Conservation (phyloP, 192 early-diverging fungal species). For the Backusella circina region DNA sequence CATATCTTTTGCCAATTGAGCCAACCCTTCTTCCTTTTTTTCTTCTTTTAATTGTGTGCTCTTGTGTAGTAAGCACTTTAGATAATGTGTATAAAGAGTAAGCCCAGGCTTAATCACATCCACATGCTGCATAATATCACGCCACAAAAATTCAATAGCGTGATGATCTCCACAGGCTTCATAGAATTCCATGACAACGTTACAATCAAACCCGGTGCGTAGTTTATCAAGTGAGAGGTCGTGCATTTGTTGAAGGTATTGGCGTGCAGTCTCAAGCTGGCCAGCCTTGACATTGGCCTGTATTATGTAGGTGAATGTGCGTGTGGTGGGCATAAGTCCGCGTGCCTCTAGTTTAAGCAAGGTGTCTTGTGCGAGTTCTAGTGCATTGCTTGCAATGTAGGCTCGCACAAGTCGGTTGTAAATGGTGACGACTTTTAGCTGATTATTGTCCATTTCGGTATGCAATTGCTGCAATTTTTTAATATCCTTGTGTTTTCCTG, state of each 20-base stretch:
- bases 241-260: conserved; percentile 21
- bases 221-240: conserved; percentile 8
- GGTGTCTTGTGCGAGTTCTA: conserved; percentile 12
- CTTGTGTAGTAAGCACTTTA: background rate
- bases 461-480: background rate
- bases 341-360: background rate
- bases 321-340: conserved; percentile 23
- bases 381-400: background rate
- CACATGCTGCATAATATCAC: conserved; percentile 18
- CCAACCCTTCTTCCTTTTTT: background rate
- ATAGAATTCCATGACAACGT: conserved; percentile 19
- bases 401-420: conserved; percentile 32
- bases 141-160: conserved; percentile 36
- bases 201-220: conserved; percentile 23
- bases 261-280: background rate
- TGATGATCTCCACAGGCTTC: conserved; percentile 14
- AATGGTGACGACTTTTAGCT: background rate
- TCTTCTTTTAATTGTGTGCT: background rate
- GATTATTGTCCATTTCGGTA: conserved; percentile 12
- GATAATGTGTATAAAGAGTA: conserved; percentile 14
- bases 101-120: conserved; percentile 17
- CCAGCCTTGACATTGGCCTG: conserved; percentile 17
- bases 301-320: conserved; percentile 28
- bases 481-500: conserved; percentile 5
- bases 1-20: background rate